A percentile compares a stretch with the other conserved stretches of the same genome.
phyloP scores from a whole-genome alignment of 768 basidiomycete genomes.

The Mycena crocata region DNA sequence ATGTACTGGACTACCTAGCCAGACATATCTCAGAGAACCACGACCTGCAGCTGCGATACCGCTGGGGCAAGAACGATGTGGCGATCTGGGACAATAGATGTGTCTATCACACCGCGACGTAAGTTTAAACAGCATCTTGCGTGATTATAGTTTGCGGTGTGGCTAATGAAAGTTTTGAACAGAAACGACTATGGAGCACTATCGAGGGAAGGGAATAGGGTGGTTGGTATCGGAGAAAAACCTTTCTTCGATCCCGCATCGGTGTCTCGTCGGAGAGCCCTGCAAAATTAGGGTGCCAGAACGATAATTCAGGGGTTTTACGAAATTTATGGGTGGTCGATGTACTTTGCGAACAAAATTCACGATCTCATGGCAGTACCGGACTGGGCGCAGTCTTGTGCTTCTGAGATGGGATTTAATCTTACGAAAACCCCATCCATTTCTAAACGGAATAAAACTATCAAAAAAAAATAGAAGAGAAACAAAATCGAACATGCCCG shows the following conservation, averaged over 20 bases:
- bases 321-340: no score
- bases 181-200: constrained; percentile 48
- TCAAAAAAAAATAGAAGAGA: no score
- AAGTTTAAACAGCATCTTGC: constrained; percentile 11
- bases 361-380: no score
- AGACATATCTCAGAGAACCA: constrained; percentile 67
- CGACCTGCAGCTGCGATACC: constrained; percentile 63
- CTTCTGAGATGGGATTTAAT: no score
- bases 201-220: constrained; percentile 59
- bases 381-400: no score
- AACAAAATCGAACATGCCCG: no score
- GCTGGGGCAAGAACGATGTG: constrained; percentile 62
- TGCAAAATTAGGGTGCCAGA: no score
- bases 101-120: constrained; percentile 60
- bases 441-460: no score
- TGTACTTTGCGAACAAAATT: no score
- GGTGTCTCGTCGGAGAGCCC: constrained; percentile 32
- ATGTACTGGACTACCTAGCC: constrained; percentile 58
- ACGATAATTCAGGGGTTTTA: no score
- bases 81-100: constrained; percentile 73
- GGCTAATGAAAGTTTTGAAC: neutral
- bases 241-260: constrained; percentile 60
- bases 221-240: constrained; percentile 63
- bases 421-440: no score
- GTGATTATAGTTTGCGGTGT: no score